Percentiles rank a stretch among this genome's conserved stretches.
Conservation (phyloP, 2,329 filamentous ascomycete species). For the Mycogone perniciosa region DNA sequence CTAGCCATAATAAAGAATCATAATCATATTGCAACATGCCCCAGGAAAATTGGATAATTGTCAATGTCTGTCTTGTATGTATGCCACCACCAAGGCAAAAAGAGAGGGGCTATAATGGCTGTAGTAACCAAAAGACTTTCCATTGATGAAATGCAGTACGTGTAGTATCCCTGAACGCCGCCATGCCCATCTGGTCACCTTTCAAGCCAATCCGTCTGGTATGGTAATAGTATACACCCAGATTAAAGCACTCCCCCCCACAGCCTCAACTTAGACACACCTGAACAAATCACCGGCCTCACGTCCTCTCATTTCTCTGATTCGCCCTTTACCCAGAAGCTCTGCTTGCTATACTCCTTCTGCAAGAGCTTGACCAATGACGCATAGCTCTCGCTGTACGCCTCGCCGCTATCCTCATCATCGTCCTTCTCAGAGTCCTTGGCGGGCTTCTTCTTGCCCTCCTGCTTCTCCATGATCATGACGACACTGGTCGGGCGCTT, state of each 20-base stretch:
- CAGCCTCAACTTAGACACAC: neutral
- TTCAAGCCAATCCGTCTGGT: conserved; percentile 25
- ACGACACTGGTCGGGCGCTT: conserved; percentile 96
- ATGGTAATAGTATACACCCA: conserved; percentile 29
- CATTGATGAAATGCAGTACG: conserved; percentile 20
- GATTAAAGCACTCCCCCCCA: conserved; percentile 18
- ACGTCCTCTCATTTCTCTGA: conserved; percentile 15
- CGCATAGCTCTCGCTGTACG: conserved; percentile 58
- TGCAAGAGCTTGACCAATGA: conserved; percentile 59
- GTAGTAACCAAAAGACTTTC: conserved; percentile 13
- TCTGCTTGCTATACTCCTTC: conserved; percentile 58
- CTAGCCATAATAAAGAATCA: neutral
- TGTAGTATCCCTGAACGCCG: conserved; percentile 31
- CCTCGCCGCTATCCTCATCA: conserved; percentile 47
- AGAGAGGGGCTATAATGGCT: neutral
- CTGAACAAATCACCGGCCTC: neutral
- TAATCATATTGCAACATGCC: neutral
- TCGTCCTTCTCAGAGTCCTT: conserved; percentile 40
- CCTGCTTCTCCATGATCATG: conserved; percentile 65
- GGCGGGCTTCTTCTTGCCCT: conserved; percentile 39
- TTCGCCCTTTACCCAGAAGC: conserved; percentile 40
- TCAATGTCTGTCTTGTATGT: conserved; percentile 1
- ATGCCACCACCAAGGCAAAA: neutral
- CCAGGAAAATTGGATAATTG: neutral
- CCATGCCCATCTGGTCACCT: conserved; percentile 28